A percentile compares a stretch with the other conserved stretches of the same genome.
Evolutionary conservation across 225 moss, liverwort and hornwort species (phyloP).

Genomic region (Pseudisothecium myosuroides): DNA sequence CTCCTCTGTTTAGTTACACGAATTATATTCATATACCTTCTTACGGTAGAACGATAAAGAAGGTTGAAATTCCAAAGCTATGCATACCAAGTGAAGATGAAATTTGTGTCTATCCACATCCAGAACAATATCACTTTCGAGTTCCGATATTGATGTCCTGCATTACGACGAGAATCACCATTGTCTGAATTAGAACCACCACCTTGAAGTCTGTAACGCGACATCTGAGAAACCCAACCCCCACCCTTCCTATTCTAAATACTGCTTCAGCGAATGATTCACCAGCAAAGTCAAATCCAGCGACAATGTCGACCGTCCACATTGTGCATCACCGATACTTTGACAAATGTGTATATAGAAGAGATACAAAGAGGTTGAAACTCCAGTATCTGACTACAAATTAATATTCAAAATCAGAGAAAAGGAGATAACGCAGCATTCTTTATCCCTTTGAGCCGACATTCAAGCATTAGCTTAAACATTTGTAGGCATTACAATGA

Average conservation of each 20-base stretch:
- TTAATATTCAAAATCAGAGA: background rate
- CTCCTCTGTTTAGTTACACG: background rate
- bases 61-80: background rate
- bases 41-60: background rate
- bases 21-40: background rate
- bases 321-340: background rate
- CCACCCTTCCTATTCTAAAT: background rate
- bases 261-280: background rate
- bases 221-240: background rate
- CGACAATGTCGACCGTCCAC: background rate
- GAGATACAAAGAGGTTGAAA: background rate
- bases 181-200: background rate
- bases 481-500: background rate
- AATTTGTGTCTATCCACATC: slow-evolving; percentile 50
- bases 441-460: background rate
- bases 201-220: background rate
- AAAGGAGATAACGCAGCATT: background rate
- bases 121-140: slow-evolving; percentile 67
- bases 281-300: background rate
- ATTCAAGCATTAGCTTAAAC: background rate
- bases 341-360: background rate
- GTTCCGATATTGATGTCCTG: slow-evolving; percentile 64
- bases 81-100: slow-evolving; percentile 78
- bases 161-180: slow-evolving; percentile 1
- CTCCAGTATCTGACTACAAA: background rate